Percentiles rank a stretch among this genome's conserved stretches.
Evolutionary conservation across 768 basidiomycete species (phyloP).

Genomic region (Neoboletus brunneissimus): DNA sequence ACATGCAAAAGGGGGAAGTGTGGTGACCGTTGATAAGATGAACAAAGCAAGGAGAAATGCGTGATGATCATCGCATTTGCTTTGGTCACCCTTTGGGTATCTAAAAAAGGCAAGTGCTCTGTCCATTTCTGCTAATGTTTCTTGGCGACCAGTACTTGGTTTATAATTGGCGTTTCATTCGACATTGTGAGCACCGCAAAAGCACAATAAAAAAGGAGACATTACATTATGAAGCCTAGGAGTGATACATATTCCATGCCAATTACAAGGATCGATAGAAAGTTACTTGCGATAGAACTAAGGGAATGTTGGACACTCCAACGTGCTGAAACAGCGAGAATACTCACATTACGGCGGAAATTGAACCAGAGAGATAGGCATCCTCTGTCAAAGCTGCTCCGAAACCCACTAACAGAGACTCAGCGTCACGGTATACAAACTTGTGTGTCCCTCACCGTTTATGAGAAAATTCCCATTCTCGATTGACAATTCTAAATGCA

Average conservation of each 20-base stretch:
- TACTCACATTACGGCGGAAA: slow-evolving; percentile 86
- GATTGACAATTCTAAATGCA: slow-evolving; percentile 95
- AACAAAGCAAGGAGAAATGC: slow-evolving; percentile 23
- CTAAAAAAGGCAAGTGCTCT: slow-evolving; percentile 14
- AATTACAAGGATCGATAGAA: slow-evolving; percentile 17
- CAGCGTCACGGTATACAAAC: slow-evolving; percentile 14
- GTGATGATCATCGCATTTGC: background rate
- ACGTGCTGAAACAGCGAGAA: slow-evolving; percentile 5
- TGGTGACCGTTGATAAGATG: slow-evolving; percentile 10
- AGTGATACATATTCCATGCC: slow-evolving; percentile 20
- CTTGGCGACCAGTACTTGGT: slow-evolving; percentile 6
- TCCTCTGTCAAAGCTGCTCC: slow-evolving; percentile 95
- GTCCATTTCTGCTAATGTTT: slow-evolving; percentile 8
- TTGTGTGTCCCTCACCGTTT: slow-evolving; percentile 60
- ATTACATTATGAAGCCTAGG: slow-evolving; percentile 29
- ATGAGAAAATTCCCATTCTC: slow-evolving; percentile 98
- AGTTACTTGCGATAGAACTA: slow-evolving; percentile 81
- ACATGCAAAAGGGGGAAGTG: background rate
- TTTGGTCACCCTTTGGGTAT: slow-evolving; percentile 1
- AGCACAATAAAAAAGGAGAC: slow-evolving; percentile 12
- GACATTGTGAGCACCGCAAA: slow-evolving; percentile 16
- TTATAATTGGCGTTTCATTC: slow-evolving; percentile 8
- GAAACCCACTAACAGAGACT: slow-evolving; percentile 69
- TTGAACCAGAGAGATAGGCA: slow-evolving; percentile 96
- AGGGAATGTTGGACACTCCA: slow-evolving; percentile 17